Evolutionary conservation across 2,329 filamentous ascomycete genomes (phyloP), one percentile per base, ranked within the genome.

Genomic region (Stagonosporopsis rhizophila): DNA sequence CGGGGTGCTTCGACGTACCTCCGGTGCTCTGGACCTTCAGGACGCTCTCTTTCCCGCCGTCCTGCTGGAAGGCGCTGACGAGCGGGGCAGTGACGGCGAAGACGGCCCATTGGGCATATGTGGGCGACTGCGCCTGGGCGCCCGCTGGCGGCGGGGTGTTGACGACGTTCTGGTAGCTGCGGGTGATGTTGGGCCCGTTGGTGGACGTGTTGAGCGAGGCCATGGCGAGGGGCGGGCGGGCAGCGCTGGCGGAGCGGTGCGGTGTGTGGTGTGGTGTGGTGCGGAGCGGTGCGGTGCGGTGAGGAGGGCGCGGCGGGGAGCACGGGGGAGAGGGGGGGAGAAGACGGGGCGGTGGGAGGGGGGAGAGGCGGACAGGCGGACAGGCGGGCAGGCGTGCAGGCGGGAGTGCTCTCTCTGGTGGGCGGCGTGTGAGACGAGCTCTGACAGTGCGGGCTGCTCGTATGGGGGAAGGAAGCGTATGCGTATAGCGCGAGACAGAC

Each of bases 71-170:
- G 57, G 93, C 93, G 80, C 90, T 98, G 74, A 92, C 85, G 37
- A 99, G 85, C 51, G 95, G 95, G 58, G 94, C 91, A 75, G 95
- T 91, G 37, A 99, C 95, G 7, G 91, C 90, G 80, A 96, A 96
- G 59, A 99, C 82, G 19, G 92, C 94, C 95, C 95, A 99, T 81
- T 94, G 91, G 61, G 86, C 92, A 72, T 90, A 91, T 44, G 92
- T 96, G 35, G 91, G 85, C 44, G 93, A 96, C 73, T 82, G 82
- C 9, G 84, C 81, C 54, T 83, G 81, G 42, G 82, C 72, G 14
- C 84, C 84, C 58, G 83, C 81, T 15, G 86, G 82, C 54, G 81
- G 74, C 45, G 85, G 77, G 49, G 85, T 80, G 74, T 89, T 85
- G 70, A 91, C 81, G 46, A 91, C 82, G 48, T 85, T 83, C 72